Evolutionary conservation across 176 grass and related monocot genomes (phyloP).

Genomic region (Themeda triandra): DNA sequence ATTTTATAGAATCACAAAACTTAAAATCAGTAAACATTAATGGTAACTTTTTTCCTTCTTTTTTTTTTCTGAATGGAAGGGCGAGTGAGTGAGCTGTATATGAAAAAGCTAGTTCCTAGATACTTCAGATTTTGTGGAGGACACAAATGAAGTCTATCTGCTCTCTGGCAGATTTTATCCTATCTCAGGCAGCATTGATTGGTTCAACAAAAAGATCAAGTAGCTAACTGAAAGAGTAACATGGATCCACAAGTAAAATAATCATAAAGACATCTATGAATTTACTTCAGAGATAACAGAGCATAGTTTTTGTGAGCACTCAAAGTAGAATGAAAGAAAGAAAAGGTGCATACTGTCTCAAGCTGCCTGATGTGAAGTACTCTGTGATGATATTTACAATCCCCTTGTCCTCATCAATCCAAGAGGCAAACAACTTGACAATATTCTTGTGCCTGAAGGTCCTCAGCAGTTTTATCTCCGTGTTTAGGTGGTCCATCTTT

Average conservation of each 20-base stretch:
- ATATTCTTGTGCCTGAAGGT: slow-evolving; percentile 44
- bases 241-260: background rate
- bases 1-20: background rate
- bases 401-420: slow-evolving; percentile 45
- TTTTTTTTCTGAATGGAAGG: background rate
- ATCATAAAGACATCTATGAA: background rate
- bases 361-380: slow-evolving; percentile 51
- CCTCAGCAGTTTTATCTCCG: slow-evolving; percentile 34
- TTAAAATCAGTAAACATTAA: background rate
- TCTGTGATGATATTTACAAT: slow-evolving; percentile 55
- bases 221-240: background rate
- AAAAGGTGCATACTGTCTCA: slow-evolving; percentile 48
- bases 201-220: background rate
- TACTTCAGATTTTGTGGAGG: background rate
- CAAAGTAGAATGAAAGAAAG: background rate
- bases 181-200: background rate
- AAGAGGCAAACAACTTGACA: slow-evolving; percentile 42
- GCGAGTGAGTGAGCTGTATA: background rate
- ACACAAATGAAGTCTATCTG: background rate
- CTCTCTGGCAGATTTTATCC: background rate
- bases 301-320: too few species aligned
- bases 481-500: slow-evolving; percentile 47
- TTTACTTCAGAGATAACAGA: background rate
- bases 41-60: background rate
- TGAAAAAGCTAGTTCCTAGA: background rate